These are phyloP conservation scores for Fusarium cyanostomum DNA, from an alignment of 2,329 filamentous ascomycete genomes.

Conservation along the genomic window DNA sequence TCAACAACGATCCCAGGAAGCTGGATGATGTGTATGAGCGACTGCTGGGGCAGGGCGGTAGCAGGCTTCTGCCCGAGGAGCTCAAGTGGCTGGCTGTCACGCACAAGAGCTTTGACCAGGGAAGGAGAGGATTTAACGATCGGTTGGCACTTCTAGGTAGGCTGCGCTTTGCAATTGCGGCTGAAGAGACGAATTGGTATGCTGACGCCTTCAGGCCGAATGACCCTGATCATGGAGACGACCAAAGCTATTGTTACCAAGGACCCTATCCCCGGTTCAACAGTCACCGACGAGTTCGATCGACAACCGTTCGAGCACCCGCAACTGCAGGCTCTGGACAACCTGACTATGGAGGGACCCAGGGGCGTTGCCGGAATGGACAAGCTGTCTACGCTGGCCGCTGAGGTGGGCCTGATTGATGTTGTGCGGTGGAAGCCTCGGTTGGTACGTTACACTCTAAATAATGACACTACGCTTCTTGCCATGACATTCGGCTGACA, in stretches of 20 bases:
- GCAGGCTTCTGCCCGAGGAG: slow-evolving; percentile 83
- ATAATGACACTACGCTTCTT: background rate
- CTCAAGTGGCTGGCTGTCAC: slow-evolving; percentile 97
- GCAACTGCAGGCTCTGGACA: slow-evolving; percentile 76
- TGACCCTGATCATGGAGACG: slow-evolving; percentile 52
- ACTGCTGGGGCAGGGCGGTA: slow-evolving; percentile 78
- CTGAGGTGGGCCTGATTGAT: slow-evolving; percentile 73
- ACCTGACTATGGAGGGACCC: slow-evolving; percentile 71
- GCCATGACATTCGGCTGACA: background rate
- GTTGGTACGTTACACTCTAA: slow-evolving; percentile 66
- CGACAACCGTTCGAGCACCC: slow-evolving; percentile 75
- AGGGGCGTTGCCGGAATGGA: slow-evolving; percentile 69
- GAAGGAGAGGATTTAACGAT: slow-evolving; percentile 92
- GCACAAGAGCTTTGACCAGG: slow-evolving; percentile 98
- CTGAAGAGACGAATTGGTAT: background rate
- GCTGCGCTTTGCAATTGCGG: slow-evolving; percentile 20
- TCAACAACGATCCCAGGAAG: slow-evolving; percentile 78
- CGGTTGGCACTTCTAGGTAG: slow-evolving; percentile 87
- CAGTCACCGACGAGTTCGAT: slow-evolving; percentile 58
- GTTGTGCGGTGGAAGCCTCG: slow-evolving; percentile 91
- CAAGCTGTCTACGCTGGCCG: slow-evolving; percentile 73
- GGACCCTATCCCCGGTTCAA: slow-evolving; percentile 40
- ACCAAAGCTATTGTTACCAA: slow-evolving; percentile 52
- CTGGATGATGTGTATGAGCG: slow-evolving; percentile 81
- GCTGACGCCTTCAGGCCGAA: slow-evolving; percentile 45